Base-by-base conservation (phyloP, 2,329 filamentous ascomycete species). In the Talaromyces funiculosus region DNA sequence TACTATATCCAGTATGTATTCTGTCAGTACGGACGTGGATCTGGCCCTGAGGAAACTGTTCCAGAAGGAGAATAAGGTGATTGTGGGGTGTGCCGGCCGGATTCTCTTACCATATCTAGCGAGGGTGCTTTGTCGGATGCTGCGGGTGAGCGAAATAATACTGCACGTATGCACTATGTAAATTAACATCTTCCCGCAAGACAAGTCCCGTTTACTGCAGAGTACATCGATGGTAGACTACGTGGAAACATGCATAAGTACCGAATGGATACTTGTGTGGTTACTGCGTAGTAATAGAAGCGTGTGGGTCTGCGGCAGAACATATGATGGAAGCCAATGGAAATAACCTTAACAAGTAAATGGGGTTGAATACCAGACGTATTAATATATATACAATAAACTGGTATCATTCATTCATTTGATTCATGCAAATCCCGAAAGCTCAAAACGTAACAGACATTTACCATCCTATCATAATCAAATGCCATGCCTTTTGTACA, bases 401-500 rank as follows among this genome's bases (percentile, higher is more conserved):
- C 57, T 40, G 45, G 37, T 53, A 59, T 59, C 57, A 37, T 53
- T 59, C 35, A 59, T 9, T 51, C 47, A 51, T 51, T 40, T 31
- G 26, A 33, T 20, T 33, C 35, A 40, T 40, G 3, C 38, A 20
- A 42, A 42, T 40, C n/a, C n/a, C n/a, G n/a, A n/a, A n/a, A n/a
- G 9, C n/a, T 10, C 7, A 35, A 22, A 51, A 22, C 10, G 12
- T 35, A 22, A 35, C 47, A 33, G 47, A 51, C 47, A 51, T 51
- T 33, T 51, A n/a, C 47, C 47, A 33, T 51, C 26, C n/a, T 42
- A 22, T 16, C 38, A 31, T 22, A 35, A 45, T n/a, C 33, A 37
- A 54, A 40, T 54, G 51, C 33, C 33, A 54, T 29, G 33, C 51
- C 16, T 53, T 59, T 59, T 59, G 47, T 59, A 53, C 57, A 59